Evolutionary conservation across 148 eudicot genomes (phyloP), one percentile per base, ranked within the genome.

Genomic region (Bassia scoparia): DNA sequence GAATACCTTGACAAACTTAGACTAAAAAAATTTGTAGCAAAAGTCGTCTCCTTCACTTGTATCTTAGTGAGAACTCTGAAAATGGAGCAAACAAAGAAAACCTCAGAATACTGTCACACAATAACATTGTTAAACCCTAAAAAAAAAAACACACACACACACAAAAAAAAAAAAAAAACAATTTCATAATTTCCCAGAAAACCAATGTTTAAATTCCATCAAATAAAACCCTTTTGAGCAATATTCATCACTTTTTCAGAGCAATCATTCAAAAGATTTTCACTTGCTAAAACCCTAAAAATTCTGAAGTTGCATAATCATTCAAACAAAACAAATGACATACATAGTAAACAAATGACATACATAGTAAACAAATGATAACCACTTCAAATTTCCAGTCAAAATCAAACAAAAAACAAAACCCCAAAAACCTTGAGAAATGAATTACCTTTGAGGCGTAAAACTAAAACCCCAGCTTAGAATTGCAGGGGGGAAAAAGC

Each of bases 121-220:
- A 56, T 18, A 41, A 55, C 16, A 55, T 7, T n/a, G 21, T 34
- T 38, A 71, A 71, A 46, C 74, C 74, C 74, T 60, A 68, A 68
- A 30, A 17, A 44, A 7, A 0, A 17, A 27, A 26, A 3, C 16
- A 0, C 38, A 3, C 21, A n/a, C 3, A 54, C 4, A 21, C n/a
- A 24, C 21, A 54, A 5, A 58, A 9, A 44, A 76, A 16, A 68
- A 7, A 49, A 69, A 48, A n/a, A 75, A 31, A 38, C 65, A 70
- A 29, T 33, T 71, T 29, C 50, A 24, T 24, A 37, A 71, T 18
- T 71, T 18, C 14, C 38, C 30, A 23, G 0, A 37, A 37, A n/a
- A 55, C 34, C 17, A 31, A 67, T 4, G 33, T 24, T 21, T 9
- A 44, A 44, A 66, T 2, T 23, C 38, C 35, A 30, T 38, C 38